Evolutionary conservation across 1,284 basidiomycete genomes (phyloP).

Genomic region (Ganoderma meredithae): DNA sequence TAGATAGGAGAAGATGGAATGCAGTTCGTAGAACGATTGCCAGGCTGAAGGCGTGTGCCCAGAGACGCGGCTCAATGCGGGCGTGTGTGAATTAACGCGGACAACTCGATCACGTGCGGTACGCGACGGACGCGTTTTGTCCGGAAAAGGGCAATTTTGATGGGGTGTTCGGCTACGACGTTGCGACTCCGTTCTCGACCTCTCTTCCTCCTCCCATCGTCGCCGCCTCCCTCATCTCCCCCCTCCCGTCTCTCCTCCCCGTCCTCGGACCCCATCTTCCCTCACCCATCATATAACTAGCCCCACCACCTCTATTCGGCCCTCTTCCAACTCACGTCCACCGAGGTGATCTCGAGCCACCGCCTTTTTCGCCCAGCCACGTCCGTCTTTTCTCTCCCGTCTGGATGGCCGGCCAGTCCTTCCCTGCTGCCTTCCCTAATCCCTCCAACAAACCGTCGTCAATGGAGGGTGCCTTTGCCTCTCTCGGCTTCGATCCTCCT

Average conservation of each 20-base stretch:
- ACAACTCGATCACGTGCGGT: conserved; percentile 37
- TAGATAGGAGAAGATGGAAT: not conserved
- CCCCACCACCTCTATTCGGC: conserved; percentile 3
- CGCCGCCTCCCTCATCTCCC: conserved; percentile 18
- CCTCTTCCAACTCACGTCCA: not conserved
- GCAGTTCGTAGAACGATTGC: not conserved
- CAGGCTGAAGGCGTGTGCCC: not conserved
- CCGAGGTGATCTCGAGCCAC: conserved; percentile 8
- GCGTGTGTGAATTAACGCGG: conserved; percentile 28
- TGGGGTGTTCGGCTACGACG: conserved; percentile 26
- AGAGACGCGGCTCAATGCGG: not conserved
- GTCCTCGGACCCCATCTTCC: not conserved
- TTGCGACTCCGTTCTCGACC: conserved; percentile 18
- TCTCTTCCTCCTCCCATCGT: conserved; percentile 19
- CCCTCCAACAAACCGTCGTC: conserved; percentile 16
- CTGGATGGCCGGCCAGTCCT: conserved; percentile 35
- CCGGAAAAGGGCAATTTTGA: conserved; percentile 32
- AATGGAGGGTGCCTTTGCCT: conserved; percentile 18
- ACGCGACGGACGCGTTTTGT: conserved; percentile 35
- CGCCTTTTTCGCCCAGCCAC: conserved; percentile 9
- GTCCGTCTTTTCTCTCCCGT: not conserved
- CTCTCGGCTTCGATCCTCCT: conserved; percentile 14
- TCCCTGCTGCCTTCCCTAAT: conserved; percentile 29
- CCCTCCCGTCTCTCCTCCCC: not conserved
- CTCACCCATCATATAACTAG: conserved; percentile 3